phyloP scores from a whole-genome alignment of 176 grass and related monocot species.

The Zea mays region Zm-B73-REFERENCE-NAM-5.0 NC_050099.1:18777001-18777500 shows the following conservation, averaged over 20 bases:
- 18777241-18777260: slow-evolving; percentile 6
- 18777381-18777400: slow-evolving; percentile 93
- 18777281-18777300: not conserved
- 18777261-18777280: not conserved
- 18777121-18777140: slow-evolving; percentile 7
- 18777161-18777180: slow-evolving; percentile 20
- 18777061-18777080: slow-evolving; percentile 92
- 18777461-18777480: slow-evolving; percentile 83
- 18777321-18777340: slow-evolving; percentile 22
- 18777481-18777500: slow-evolving; percentile 89
- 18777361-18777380: slow-evolving; percentile 88
- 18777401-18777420: slow-evolving; percentile 98
- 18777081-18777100: slow-evolving; percentile 56
- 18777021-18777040: slow-evolving; percentile 93
- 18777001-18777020: slow-evolving; percentile 81
- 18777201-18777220: not conserved
- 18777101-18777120: not conserved
- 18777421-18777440: slow-evolving; percentile 90
- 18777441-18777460: slow-evolving; percentile 96
- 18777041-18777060: slow-evolving; percentile 83
- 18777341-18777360: slow-evolving; percentile 9
- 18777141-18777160: slow-evolving; percentile 9
- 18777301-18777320: slow-evolving; percentile 8
- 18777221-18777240: not conserved
- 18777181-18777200: not conserved